Evolutionary conservation across 768 basidiomycete species (phyloP).

Genomic region (Paxillus rubicundulus): DNA sequence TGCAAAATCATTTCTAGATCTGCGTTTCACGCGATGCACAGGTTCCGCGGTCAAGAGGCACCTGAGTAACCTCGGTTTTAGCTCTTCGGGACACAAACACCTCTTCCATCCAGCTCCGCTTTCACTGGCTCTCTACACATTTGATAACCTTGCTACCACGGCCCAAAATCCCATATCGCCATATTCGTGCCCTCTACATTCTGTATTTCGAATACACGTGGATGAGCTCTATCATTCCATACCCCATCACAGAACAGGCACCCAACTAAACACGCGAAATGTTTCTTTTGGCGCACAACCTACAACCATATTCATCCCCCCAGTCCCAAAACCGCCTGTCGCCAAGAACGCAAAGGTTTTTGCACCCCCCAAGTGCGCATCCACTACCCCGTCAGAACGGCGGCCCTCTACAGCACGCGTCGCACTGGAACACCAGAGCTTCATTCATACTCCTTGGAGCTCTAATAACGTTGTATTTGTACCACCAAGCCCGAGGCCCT

Average conservation of each 20-base stretch:
- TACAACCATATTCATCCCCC: slow-evolving; percentile 19
- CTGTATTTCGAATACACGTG: slow-evolving; percentile 29
- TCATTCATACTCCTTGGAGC: background rate
- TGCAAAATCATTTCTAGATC: slow-evolving; percentile 34
- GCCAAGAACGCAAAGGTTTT: no score
- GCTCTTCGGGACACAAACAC: slow-evolving; percentile 23
- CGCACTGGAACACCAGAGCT: background rate
- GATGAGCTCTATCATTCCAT: slow-evolving; percentile 9
- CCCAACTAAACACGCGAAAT: slow-evolving; percentile 1
- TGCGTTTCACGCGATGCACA: slow-evolving; percentile 48
- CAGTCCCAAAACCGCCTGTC: slow-evolving; percentile 5
- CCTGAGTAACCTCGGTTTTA: slow-evolving; percentile 25
- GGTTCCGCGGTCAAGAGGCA: slow-evolving; percentile 13
- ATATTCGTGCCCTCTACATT: slow-evolving; percentile 25
- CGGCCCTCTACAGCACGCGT: background rate
- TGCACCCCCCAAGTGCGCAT: background rate
- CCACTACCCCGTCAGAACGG: background rate
- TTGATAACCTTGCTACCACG: slow-evolving; percentile 21
- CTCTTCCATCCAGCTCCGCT: slow-evolving; percentile 47
- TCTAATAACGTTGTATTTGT: background rate
- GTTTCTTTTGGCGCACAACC: slow-evolving; percentile 8
- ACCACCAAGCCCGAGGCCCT: background rate
- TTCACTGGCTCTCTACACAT: slow-evolving; percentile 32
- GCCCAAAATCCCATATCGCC: slow-evolving; percentile 18
- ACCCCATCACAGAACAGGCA: background rate